These are phyloP conservation scores for Picea sitchensis DNA, from an alignment of 75 land plant species.

Conservation along the genomic window DNA sequence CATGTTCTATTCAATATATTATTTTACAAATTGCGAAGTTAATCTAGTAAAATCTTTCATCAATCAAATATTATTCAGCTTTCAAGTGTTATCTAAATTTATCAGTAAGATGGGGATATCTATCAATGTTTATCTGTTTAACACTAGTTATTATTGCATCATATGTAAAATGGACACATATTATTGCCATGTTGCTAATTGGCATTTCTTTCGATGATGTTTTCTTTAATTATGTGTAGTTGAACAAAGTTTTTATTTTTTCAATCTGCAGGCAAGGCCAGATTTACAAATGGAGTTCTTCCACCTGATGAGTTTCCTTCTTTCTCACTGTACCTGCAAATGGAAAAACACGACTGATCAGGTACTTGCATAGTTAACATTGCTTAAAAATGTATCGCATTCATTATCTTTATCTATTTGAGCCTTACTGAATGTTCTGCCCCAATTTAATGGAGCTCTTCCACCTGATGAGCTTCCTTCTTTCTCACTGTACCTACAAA, in stretches of 20 bases:
- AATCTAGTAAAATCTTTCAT: background rate
- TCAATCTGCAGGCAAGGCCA: constrained; percentile 62
- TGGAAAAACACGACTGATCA: constrained; percentile 81
- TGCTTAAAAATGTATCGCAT: background rate
- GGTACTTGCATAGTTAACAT: constrained; percentile 30
- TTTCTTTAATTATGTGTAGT: background rate
- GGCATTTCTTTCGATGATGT: background rate
- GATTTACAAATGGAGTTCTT: constrained; percentile 95
- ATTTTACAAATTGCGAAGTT: background rate
- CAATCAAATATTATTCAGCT: constrained; percentile 1
- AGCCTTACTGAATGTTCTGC: background rate
- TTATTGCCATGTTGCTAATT: background rate
- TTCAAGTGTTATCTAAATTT: background rate
- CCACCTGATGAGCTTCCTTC: constrained; percentile 91
- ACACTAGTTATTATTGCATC: too few relatives aligned
- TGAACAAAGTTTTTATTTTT: background rate
- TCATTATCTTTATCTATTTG: background rate
- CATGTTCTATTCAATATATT: background rate
- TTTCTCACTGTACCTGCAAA: constrained; percentile 90
- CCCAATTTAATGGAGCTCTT: constrained; percentile 73
- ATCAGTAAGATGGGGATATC: background rate
- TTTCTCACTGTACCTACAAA: constrained; percentile 90
- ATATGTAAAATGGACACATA: background rate
- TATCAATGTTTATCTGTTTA: too few relatives aligned
- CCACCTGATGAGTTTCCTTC: constrained; percentile 91